Conservation (phyloP, 2,329 filamentous ascomycete species). For the Aspergillus hortae region DNA sequence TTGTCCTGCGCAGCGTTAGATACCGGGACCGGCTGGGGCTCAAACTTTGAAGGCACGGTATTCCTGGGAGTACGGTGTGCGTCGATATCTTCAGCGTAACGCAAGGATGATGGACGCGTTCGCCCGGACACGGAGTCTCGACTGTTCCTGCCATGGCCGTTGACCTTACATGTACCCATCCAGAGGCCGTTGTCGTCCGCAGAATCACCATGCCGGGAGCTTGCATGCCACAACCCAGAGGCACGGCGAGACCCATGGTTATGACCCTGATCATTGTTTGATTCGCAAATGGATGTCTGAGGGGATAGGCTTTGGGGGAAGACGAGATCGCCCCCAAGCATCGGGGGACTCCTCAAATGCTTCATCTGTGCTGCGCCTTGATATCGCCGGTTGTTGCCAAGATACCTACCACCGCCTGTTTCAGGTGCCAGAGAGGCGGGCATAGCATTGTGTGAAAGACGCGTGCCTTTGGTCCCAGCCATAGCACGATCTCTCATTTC, state of each 20-base stretch:
- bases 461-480: constrained; percentile 27
- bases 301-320: constrained; percentile 83
- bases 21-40: not conserved
- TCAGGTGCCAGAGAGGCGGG: not conserved
- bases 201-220: constrained; percentile 50
- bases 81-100: no score
- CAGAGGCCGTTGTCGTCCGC: constrained; percentile 36
- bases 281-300: constrained; percentile 78
- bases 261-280: constrained; percentile 60
- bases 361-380: constrained; percentile 50
- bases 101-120: constrained; percentile 3
- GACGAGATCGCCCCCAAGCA: constrained; percentile 77
- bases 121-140: constrained; percentile 18
- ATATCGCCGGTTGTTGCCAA: constrained; percentile 9
- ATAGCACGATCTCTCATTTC: constrained; percentile 43
- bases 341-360: constrained; percentile 68
- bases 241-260: constrained; percentile 48
- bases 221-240: constrained; percentile 72
- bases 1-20: constrained; percentile 15
- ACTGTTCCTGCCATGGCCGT: constrained; percentile 11
- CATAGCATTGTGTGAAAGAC: constrained; percentile 29
- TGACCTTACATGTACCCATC: constrained; percentile 40
- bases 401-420: not conserved
- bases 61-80: no score
- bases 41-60: no score